Evolutionary conservation across 768 basidiomycete genomes (phyloP).

Genomic region (Podaxis sp.): DNA sequence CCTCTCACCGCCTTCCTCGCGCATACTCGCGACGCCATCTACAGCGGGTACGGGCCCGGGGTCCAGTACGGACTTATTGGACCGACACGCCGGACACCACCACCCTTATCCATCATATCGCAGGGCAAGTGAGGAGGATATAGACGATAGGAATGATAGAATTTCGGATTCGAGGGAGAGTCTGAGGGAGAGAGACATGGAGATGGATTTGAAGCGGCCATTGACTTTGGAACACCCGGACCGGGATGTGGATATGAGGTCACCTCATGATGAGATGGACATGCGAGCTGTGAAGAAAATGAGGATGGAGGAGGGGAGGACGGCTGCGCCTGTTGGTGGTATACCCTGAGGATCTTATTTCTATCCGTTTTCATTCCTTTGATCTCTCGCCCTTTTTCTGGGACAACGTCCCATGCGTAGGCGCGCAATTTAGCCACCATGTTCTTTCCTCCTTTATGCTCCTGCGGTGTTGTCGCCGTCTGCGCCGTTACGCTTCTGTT

Average conservation of each 20-base stretch:
- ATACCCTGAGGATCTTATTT: conserved; percentile 44
- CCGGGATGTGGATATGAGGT: conserved; percentile 67
- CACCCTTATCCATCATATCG: conserved; percentile 15
- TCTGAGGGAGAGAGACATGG: conserved; percentile 39
- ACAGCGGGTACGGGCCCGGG: conserved; percentile 20
- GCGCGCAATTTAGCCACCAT: conserved; percentile 7
- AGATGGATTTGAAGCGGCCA: conserved; percentile 57
- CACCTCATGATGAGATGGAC: conserved; percentile 43
- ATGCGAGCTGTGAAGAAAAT: conserved; percentile 61
- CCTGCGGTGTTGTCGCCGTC: background rate
- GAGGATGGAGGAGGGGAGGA: conserved; percentile 48
- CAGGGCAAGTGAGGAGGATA: conserved; percentile 3
- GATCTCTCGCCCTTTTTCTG: background rate
- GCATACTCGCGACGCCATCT: conserved; percentile 46
- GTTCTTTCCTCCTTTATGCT: background rate
- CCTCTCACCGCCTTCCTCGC: conserved; percentile 54
- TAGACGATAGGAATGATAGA: conserved; percentile 12
- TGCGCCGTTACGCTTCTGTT: background rate
- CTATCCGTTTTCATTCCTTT: no score
- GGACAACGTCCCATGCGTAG: conserved; percentile 17
- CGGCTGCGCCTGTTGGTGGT: conserved; percentile 29
- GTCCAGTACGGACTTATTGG: conserved; percentile 15
- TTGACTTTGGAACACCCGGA: conserved; percentile 40
- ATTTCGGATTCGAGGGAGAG: conserved; percentile 7
- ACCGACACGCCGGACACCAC: conserved; percentile 15